A percentile compares a stretch with the other conserved stretches of the same genome.
Evolutionary conservation across 2,329 filamentous ascomycete species (phyloP).

Genomic region (Coleophoma cylindrospora): DNA sequence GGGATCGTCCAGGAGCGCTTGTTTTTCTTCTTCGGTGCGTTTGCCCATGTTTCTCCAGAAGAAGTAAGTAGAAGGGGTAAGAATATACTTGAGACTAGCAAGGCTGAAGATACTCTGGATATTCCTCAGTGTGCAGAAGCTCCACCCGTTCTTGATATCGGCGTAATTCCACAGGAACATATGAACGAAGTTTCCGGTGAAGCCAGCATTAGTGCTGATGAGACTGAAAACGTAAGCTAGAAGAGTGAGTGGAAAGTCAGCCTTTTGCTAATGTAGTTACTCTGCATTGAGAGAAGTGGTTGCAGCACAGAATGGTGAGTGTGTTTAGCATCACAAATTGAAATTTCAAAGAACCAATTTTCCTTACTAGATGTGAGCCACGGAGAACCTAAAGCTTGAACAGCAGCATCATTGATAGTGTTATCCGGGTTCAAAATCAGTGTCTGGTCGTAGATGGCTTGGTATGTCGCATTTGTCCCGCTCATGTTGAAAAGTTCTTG

Average conservation of each 20-base stretch:
- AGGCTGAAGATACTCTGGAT: background rate
- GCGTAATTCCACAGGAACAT: constrained; percentile 30
- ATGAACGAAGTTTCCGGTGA: constrained; percentile 38
- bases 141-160: constrained; percentile 31
- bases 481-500: constrained; percentile 32
- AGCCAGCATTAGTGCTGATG: constrained; percentile 35
- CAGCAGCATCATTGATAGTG: constrained; percentile 28
- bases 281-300: no score
- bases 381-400: constrained; percentile 32
- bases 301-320: no score
- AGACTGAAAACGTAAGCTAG: constrained; percentile 27
- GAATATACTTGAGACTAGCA: constrained; percentile 2
- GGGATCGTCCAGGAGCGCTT: constrained; percentile 8
- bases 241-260: no score
- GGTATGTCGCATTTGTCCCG: constrained; percentile 28
- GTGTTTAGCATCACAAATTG: no score
- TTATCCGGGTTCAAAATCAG: constrained; percentile 32
- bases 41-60: constrained; percentile 9
- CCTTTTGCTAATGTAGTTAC: no score
- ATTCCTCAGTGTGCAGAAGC: constrained; percentile 1
- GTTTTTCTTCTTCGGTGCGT: constrained; percentile 8
- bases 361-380: constrained; percentile 27
- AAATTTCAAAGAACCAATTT: no score
- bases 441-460: constrained; percentile 34
- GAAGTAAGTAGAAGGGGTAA: constrained; percentile 5